These are phyloP conservation scores for Actinomortierella ambigua DNA, from an alignment of 371 early-diverging fungal genomes.

Conservation along the genomic window DNA sequence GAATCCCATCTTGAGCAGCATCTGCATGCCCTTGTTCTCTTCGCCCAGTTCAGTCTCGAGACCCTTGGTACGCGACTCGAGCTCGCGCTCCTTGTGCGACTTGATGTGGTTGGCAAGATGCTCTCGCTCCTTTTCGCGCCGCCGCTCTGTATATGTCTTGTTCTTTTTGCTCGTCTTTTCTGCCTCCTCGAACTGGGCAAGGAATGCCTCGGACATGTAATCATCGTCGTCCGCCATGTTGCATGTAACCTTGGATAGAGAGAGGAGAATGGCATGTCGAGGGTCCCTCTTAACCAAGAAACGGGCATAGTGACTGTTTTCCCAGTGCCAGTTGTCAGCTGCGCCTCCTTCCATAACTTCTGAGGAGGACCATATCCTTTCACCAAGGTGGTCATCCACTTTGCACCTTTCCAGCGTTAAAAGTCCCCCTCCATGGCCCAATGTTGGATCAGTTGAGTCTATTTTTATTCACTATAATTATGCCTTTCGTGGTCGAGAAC, in stretches of 20 bases:
- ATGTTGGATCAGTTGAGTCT: too few relatives aligned
- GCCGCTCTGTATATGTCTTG: slow-evolving; percentile 51
- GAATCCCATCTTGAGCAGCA: slow-evolving; percentile 77
- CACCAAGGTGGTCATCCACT: too few relatives aligned
- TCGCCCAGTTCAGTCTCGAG: slow-evolving; percentile 52
- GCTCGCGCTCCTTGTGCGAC: slow-evolving; percentile 49
- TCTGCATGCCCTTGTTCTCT: slow-evolving; percentile 69
- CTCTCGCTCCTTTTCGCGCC: slow-evolving; percentile 53
- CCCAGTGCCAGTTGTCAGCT: too few relatives aligned
- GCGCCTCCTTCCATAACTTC: too few relatives aligned
- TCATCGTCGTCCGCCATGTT: slow-evolving; percentile 54
- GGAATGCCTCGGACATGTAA: slow-evolving; percentile 64
- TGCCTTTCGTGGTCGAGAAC: slow-evolving; percentile 43
- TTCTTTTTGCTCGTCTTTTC: slow-evolving; percentile 37
- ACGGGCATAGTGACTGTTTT: too few relatives aligned
- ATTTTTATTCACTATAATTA: too few relatives aligned
- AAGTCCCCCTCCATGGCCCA: too few relatives aligned
- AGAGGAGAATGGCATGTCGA: too few relatives aligned
- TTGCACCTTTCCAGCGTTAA: too few relatives aligned
- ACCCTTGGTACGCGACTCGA: slow-evolving; percentile 62
- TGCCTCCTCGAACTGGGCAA: slow-evolving; percentile 46
- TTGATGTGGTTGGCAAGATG: slow-evolving; percentile 52
- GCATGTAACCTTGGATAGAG: too few relatives aligned
- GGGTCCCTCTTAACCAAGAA: too few relatives aligned
- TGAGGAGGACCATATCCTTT: too few relatives aligned